Base-by-base conservation (phyloP, 2,329 filamentous ascomycete genomes). In the Thielaviopsis euricoi region DNA sequence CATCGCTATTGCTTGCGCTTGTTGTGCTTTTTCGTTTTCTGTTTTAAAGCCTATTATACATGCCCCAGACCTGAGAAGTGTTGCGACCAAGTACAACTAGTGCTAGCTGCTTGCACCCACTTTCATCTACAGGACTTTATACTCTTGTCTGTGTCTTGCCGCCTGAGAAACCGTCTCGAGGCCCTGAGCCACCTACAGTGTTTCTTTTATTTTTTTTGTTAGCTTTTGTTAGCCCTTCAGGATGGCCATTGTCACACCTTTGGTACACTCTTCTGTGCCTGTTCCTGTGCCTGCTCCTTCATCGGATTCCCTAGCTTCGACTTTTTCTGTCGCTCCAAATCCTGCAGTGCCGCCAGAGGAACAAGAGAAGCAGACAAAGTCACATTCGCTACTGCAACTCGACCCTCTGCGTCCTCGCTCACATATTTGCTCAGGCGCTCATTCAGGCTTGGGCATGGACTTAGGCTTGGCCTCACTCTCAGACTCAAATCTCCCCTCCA, bases 201-300 rank as follows among this genome's bases (percentile, higher is more conserved):
- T 43, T 2, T 43, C 37, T 43, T 43, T 33, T 33, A 33, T 12
- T 33, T 17, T 43, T 17, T 5, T 43, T 43, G 4, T 43, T n/a
- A 17, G n/a, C n/a, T 43, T 43, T 2, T n/a, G 2, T 43, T 43
- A n/a, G 13, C 37, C 17, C n/a, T 15, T 7, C 3, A 43, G n/a
- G 10, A 43, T 43, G 37, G 37, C 13, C 17, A 40, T 40, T 40
- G 37, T 43, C 3, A 43, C 37, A 43, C 37, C 37, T n/a, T 43
- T 43, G 37, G 37, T 43, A 43, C 37, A 43, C 13, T 43, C 37
- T 43, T 43, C 37, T 43, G 37, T 43, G 37, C 37, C 37, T 43
- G 26, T 50, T 55, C 25, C 52, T 49, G 56, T 54, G 29, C 58
- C 58, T 60, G 55, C 49, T 57, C 37, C 56, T 49, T 21, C 48